A percentile compares a stretch with the other conserved stretches of the same genome.
phyloP scores from a whole-genome alignment of 805 yeast species.

The Helenozyma baotianmanensis region DNA sequence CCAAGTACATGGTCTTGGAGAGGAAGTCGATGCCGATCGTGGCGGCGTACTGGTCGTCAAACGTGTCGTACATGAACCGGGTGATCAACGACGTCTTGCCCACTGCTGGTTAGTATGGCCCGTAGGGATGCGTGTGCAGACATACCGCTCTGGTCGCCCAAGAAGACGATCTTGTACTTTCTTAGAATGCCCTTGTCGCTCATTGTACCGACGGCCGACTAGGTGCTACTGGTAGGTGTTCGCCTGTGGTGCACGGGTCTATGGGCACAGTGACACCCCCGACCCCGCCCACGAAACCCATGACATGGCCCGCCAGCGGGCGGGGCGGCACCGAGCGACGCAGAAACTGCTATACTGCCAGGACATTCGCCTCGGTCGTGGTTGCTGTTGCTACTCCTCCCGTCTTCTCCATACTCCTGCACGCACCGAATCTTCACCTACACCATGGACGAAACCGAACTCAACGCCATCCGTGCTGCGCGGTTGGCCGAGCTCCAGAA shows the following conservation, averaged over 20 bases:
- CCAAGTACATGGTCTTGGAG: constrained; percentile 73
- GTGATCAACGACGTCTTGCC: constrained; percentile 96
- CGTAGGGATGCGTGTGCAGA: constrained; percentile 1
- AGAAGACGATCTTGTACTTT: constrained; percentile 85
- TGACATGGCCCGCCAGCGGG: too few species aligned
- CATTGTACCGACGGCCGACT: constrained; percentile 8
- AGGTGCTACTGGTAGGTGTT: neutral
- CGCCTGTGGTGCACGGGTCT: constrained; percentile 7
- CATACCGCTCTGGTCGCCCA: constrained; percentile 91
- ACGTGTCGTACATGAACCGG: constrained; percentile 96
- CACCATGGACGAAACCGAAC: constrained; percentile 78
- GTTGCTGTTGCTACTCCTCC: too few species aligned
- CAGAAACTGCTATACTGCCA: too few species aligned
- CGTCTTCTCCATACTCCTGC: too few species aligned
- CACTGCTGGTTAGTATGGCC: constrained; percentile 38
- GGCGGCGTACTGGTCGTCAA: constrained; percentile 94
- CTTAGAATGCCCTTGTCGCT: constrained; percentile 41
- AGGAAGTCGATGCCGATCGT: constrained; percentile 96
- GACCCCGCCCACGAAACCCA: too few species aligned
- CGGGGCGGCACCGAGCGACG: too few species aligned
- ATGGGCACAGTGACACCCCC: too few species aligned
- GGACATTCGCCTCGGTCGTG: too few species aligned
- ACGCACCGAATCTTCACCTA: too few species aligned
- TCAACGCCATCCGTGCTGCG: constrained; percentile 90
- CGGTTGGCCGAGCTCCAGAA: constrained; percentile 78